A percentile compares a stretch with the other conserved stretches of the same genome.
Evolutionary conservation across 345 rosid species (phyloP).

Genomic region (Linum usitatissimum): DNA sequence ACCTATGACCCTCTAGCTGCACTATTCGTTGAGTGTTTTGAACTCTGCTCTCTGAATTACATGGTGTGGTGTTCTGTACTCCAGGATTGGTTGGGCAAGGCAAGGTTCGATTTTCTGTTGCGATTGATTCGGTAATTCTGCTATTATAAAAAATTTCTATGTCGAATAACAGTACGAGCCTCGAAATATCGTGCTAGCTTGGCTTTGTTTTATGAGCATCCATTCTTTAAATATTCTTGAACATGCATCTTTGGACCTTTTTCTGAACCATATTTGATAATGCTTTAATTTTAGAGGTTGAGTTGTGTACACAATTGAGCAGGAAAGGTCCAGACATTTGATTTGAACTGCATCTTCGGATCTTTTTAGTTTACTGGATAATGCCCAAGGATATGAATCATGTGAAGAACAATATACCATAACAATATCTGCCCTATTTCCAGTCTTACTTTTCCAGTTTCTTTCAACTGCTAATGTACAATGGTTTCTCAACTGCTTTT

Average conservation of each 20-base stretch:
- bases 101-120: slow-evolving; percentile 55
- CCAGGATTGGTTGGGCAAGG: slow-evolving; percentile 56
- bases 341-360: no score
- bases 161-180: neutral
- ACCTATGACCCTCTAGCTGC: neutral
- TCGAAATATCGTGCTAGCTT: neutral
- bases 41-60: neutral
- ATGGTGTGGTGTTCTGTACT: neutral
- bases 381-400: neutral
- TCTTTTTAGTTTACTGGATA: neutral
- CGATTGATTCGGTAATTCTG: slow-evolving; percentile 64
- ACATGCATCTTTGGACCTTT: neutral
- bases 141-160: slow-evolving; percentile 7
- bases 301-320: neutral
- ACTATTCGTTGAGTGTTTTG: no score
- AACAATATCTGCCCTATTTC: neutral
- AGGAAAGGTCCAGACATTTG: no score
- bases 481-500: slow-evolving; percentile 10
- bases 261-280: neutral
- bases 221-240: neutral
- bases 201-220: neutral
- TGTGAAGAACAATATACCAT: neutral
- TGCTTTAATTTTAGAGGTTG: neutral
- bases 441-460: neutral
- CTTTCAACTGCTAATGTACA: slow-evolving; percentile 5